Evolutionary conservation across 2,329 filamentous ascomycete genomes (phyloP), one percentile per base, ranked within the genome.

Genomic region (Zarea fungicola): DNA sequence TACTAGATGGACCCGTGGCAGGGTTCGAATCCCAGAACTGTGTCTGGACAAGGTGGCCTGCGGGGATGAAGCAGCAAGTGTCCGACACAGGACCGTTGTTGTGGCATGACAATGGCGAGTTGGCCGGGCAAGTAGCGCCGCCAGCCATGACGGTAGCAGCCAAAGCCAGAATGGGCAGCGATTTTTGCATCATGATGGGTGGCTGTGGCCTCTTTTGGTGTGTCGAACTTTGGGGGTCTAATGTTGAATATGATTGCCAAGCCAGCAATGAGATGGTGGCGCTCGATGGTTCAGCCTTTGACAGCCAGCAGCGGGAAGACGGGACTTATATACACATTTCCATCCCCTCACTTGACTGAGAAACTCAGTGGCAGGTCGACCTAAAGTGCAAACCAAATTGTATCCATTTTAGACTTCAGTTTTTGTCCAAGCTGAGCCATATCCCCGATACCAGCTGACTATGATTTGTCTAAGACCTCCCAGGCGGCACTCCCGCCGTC

Each of bases 11-110:
- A 0, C 87, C 85, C 4, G 80, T 77, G 1, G 75, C 69, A 2
- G 84, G 84, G 50, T 76, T 62, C 0, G 80, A 77, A 60, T 90
- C 85, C 86, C 86, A 90, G 67, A 90, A 89, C 58, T 90, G 86
- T 2, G 87, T 89, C 64, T 81, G 79, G 5, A 89, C 73, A 37
- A 90, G 68, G 53, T 87, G 78, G 7, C 87, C 87, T 4, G 84
- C 81, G 0, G 85, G 85, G 19, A 79, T 74, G 70, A 89, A 86
- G 67, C 87, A 90, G 70, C 87, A 90, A 6, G 82, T 77, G 59
- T 89, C 74, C 43, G 73, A 63, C n/a, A 79, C 75, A 7, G 67
- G 65, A 3, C 80, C 80, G 6, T 75, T 78, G 59, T 83, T 83
- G 50, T 82, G 77, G 60, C 85, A 89, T 57, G 81, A 85, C 45